Evolutionary conservation across 768 basidiomycete species (phyloP).

Genomic region (Calocybe cyanea): DNA sequence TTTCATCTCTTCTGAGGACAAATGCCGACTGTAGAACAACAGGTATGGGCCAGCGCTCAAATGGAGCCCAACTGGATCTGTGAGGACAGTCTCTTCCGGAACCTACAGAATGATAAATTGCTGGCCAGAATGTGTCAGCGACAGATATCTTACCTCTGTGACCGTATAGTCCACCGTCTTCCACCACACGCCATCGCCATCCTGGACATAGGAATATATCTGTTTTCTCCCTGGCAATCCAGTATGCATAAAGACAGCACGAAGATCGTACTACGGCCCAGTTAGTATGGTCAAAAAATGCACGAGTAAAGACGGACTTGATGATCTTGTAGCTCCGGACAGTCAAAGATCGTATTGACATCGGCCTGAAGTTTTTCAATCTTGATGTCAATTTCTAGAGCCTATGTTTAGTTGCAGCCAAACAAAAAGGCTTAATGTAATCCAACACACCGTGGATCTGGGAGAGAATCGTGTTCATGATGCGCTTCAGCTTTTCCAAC

Average conservation of each 20-base stretch:
- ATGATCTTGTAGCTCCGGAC: slow-evolving; percentile 60
- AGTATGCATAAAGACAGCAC: slow-evolving; percentile 73
- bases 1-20: slow-evolving; percentile 32
- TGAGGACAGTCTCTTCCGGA: slow-evolving; percentile 63
- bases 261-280: slow-evolving; percentile 67
- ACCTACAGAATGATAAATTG: slow-evolving; percentile 41
- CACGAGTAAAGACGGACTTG: slow-evolving; percentile 35
- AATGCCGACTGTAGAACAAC: slow-evolving; percentile 58
- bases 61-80: slow-evolving; percentile 68
- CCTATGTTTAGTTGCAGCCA: background rate
- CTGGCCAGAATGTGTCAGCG: background rate
- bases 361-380: slow-evolving; percentile 42
- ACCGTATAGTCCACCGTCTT: slow-evolving; percentile 71
- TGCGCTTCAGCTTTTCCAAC: slow-evolving; percentile 47
- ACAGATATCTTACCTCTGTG: slow-evolving; percentile 44
- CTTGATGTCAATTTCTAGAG: slow-evolving; percentile 49
- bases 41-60: slow-evolving; percentile 76
- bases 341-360: slow-evolving; percentile 48
- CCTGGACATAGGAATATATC: slow-evolving; percentile 73
- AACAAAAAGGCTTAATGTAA: background rate
- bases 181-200: slow-evolving; percentile 68
- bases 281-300: background rate
- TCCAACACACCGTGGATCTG: slow-evolving; percentile 45
- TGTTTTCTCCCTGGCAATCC: slow-evolving; percentile 76
- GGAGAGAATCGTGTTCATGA: slow-evolving; percentile 48